A percentile compares a stretch with the other conserved stretches of the same genome.
These are phyloP conservation scores for Wickerhamomyces sp. DNA, from an alignment of 1,139 yeast species.

Conservation along the genomic window DNA sequence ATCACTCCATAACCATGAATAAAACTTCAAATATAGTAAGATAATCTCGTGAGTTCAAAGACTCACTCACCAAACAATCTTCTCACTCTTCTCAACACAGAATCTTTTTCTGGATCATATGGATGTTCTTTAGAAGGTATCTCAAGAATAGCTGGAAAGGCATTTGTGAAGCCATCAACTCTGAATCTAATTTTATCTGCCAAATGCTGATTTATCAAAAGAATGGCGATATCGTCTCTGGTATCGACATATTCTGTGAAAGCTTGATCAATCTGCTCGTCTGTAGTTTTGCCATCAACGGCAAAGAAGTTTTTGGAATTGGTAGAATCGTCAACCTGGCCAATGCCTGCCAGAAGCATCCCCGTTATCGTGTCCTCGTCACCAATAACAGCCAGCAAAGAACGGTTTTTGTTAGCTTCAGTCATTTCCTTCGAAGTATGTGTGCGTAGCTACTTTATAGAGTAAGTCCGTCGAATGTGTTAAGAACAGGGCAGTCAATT, in stretches of 20 bases:
- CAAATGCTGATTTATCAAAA: constrained; percentile 88
- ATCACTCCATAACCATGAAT: no score
- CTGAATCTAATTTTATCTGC: constrained; percentile 84
- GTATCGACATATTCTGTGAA: constrained; percentile 70
- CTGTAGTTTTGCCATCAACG: constrained; percentile 75
- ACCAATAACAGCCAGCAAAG: constrained; percentile 86
- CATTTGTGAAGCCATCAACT: constrained; percentile 80
- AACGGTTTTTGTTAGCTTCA: constrained; percentile 45
- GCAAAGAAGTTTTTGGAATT: constrained; percentile 75
- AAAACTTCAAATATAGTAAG: no score
- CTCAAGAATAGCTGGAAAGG: constrained; percentile 95
- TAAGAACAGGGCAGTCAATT: no score
- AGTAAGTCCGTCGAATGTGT: no score
- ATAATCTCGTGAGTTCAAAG: no score
- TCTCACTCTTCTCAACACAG: constrained; percentile 89
- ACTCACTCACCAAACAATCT: constrained; percentile 83
- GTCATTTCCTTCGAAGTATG: no score
- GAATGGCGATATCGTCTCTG: constrained; percentile 88
- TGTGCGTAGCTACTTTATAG: no score
- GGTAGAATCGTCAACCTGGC: constrained; percentile 63
- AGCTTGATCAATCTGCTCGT: constrained; percentile 68
- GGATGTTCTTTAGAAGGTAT: constrained; percentile 99
- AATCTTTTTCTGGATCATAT: constrained; percentile 95
- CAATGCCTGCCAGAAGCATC: constrained; percentile 90
- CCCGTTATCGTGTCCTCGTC: constrained; percentile 98